phyloP scores from a whole-genome alignment of 202 grass and related monocot species.

The Eragrostis tef region DNA sequence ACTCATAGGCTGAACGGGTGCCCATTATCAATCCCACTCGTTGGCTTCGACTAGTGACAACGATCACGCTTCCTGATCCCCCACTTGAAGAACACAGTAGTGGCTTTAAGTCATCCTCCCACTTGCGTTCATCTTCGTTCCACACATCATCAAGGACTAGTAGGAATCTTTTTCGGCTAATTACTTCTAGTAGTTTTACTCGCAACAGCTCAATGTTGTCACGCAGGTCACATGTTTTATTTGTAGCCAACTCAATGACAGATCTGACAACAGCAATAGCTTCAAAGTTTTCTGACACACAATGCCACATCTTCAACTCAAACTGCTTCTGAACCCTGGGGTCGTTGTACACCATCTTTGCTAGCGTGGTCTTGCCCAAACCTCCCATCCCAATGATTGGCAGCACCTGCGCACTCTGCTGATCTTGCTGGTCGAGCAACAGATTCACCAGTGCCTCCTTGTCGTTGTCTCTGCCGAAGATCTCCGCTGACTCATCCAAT shows the following conservation, averaged over 20 bases:
- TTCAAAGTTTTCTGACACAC: not conserved
- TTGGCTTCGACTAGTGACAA: not conserved
- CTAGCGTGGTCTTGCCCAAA: not conserved
- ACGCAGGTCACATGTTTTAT: not conserved
- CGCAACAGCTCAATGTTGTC: slow-evolving; percentile 23
- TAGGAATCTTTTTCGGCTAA: not conserved
- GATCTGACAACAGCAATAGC: not conserved
- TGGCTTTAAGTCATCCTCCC: not conserved
- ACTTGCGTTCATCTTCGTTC: not conserved
- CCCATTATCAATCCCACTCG: slow-evolving; percentile 29
- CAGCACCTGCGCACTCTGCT: not conserved
- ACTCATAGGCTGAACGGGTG: not conserved
- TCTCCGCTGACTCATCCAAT: not conserved
- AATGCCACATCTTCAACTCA: slow-evolving; percentile 5
- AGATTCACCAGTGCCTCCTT: not conserved
- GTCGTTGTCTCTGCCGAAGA: not conserved
- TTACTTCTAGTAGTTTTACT: not conserved
- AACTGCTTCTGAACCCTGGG: not conserved
- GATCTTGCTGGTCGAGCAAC: not conserved
- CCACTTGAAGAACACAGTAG: not conserved
- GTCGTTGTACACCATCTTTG: not conserved
- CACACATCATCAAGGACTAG: not conserved
- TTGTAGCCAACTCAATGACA: not conserved
- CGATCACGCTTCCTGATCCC: not conserved
- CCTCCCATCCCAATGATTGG: slow-evolving; percentile 24